phyloP scores from a whole-genome alignment of 768 basidiomycete species.

The Mycena polygramma region DNA sequence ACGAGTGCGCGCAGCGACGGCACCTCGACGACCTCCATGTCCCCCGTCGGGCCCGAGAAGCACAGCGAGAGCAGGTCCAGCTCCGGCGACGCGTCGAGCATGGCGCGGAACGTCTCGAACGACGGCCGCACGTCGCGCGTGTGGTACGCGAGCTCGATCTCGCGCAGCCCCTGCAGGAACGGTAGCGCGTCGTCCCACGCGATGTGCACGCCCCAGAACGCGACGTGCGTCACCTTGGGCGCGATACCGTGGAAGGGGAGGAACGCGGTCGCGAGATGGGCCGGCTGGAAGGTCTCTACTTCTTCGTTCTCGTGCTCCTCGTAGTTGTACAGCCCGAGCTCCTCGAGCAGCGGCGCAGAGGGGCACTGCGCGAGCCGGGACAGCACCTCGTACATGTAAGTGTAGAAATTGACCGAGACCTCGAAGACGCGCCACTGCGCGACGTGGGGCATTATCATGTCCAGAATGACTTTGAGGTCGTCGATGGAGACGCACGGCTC shows the following conservation, averaged over 20 bases:
- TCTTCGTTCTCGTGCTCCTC: constrained; percentile 56
- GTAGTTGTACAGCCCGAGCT: constrained; percentile 68
- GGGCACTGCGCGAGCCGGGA: constrained; percentile 56
- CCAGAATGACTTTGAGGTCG: constrained; percentile 53
- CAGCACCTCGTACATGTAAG: constrained; percentile 61
- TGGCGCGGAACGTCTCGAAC: constrained; percentile 63
- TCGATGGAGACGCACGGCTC: constrained; percentile 46
- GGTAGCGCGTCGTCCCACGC: constrained; percentile 67
- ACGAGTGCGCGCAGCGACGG: constrained; percentile 55
- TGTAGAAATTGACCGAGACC: constrained; percentile 60
- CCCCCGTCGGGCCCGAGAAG: constrained; percentile 70
- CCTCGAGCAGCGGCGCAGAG: constrained; percentile 66
- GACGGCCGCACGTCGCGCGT: constrained; percentile 72
- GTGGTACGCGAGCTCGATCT: constrained; percentile 75
- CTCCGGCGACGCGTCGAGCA: constrained; percentile 66
- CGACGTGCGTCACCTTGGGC: constrained; percentile 63
- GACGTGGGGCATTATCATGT: constrained; percentile 65
- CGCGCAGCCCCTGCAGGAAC: constrained; percentile 60
- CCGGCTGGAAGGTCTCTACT: constrained; percentile 53
- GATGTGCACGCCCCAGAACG: constrained; percentile 79
- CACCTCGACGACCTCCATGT: constrained; percentile 50
- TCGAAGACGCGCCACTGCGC: constrained; percentile 66
- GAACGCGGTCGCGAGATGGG: constrained; percentile 55
- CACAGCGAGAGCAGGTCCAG: constrained; percentile 66
- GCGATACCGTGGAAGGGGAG: constrained; percentile 67